Evolutionary conservation across 1,284 basidiomycete species (phyloP).

Genomic region (Cryptococcus wingfieldii): DNA sequence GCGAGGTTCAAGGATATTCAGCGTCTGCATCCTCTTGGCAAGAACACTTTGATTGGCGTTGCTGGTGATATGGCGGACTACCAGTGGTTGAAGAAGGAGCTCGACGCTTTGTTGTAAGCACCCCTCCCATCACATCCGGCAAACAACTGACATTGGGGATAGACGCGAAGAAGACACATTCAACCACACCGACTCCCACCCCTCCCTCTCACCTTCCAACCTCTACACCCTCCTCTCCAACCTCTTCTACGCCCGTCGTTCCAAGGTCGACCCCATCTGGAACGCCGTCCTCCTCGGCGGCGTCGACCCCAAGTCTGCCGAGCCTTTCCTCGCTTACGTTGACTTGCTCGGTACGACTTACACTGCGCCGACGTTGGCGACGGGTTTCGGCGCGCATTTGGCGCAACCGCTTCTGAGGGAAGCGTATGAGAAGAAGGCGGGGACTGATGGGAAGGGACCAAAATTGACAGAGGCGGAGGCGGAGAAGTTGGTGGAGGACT

Average conservation of each 20-base stretch:
- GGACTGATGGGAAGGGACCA: constrained; percentile 74
- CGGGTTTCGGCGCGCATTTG: constrained; percentile 92
- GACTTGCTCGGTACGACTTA: constrained; percentile 98
- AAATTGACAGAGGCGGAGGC: constrained; percentile 75
- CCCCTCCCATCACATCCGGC: background rate
- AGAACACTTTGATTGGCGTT: constrained; percentile 80
- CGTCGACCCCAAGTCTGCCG: constrained; percentile 60
- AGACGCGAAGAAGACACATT: constrained; percentile 61
- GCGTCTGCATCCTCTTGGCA: constrained; percentile 77
- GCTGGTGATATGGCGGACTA: constrained; percentile 98
- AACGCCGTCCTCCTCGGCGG: constrained; percentile 94
- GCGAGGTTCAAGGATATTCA: constrained; percentile 94
- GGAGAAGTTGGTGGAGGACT: constrained; percentile 70
- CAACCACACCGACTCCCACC: constrained; percentile 72
- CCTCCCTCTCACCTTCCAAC: constrained; percentile 73
- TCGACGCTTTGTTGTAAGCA: constrained; percentile 43
- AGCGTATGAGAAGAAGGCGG: constrained; percentile 53
- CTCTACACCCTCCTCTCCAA: constrained; percentile 90
- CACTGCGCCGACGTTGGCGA: constrained; percentile 87
- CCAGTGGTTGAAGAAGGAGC: constrained; percentile 79
- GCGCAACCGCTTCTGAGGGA: constrained; percentile 88
- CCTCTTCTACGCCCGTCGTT: constrained; percentile 84
- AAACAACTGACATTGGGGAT: background rate
- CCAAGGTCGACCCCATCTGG: constrained; percentile 92
- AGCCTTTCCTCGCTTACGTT: constrained; percentile 87